Evolutionary conservation across 1,284 basidiomycete species (phyloP).

Genomic region (Thelephora terrestris): DNA sequence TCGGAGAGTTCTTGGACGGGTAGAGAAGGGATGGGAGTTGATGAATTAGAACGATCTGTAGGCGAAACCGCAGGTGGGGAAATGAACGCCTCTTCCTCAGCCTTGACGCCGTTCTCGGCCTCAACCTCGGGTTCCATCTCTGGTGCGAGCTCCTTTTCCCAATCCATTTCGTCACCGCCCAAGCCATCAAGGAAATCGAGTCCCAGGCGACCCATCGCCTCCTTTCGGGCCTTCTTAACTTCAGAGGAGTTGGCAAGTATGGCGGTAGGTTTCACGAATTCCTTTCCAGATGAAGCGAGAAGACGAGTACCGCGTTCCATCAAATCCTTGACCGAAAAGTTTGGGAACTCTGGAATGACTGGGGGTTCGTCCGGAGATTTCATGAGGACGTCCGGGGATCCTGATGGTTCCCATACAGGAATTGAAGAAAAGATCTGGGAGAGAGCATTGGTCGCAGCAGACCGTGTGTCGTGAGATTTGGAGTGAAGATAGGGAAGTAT

Average conservation of each 20-base stretch:
- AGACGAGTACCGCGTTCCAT: constrained; percentile 68
- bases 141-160: constrained; percentile 68
- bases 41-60: constrained; percentile 30
- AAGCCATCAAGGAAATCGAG: constrained; percentile 72
- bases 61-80: constrained; percentile 21
- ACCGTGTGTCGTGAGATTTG: constrained; percentile 79
- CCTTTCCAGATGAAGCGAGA: constrained; percentile 81
- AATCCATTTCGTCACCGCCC: constrained; percentile 65
- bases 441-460: constrained; percentile 76
- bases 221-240: constrained; percentile 72
- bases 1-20: neutral
- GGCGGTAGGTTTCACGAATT: constrained; percentile 64
- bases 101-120: constrained; percentile 27
- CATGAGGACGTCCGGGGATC: constrained; percentile 22
- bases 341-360: constrained; percentile 47
- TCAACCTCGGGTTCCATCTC: constrained; percentile 36
- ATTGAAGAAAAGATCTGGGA: constrained; percentile 80
- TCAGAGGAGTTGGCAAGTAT: constrained; percentile 62
- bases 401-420: constrained; percentile 67
- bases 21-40: constrained; percentile 42
- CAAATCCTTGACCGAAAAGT: constrained; percentile 67
- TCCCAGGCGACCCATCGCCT: constrained; percentile 73
- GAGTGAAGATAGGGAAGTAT: constrained; percentile 85
- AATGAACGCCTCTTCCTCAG: constrained; percentile 24
- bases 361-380: constrained; percentile 18